These are phyloP conservation scores for Aristolochia fimbriata DNA, from an alignment of 164 flowering plant species.

Conservation along the genomic window DNA sequence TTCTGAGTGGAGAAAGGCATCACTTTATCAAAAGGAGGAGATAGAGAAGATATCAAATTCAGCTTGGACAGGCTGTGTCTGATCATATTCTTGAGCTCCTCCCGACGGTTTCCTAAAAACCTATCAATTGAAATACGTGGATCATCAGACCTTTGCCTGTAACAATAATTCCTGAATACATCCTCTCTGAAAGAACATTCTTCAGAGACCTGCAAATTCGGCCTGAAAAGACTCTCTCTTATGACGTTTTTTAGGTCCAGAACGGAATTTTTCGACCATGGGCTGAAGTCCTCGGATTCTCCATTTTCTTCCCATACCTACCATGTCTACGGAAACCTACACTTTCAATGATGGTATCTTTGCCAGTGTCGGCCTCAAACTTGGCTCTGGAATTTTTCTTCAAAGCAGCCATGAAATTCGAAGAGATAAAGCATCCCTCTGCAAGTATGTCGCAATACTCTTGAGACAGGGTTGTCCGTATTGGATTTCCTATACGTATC, in stretches of 20 bases:
- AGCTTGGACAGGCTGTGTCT: constrained; percentile 35
- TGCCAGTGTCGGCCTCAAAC: constrained; percentile 10
- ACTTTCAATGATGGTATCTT: constrained; percentile 15
- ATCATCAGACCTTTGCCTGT: constrained; percentile 15
- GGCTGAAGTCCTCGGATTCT: constrained; percentile 25
- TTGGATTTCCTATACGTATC: too few species aligned
- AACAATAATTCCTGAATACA: constrained; percentile 9
- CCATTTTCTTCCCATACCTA: constrained; percentile 8
- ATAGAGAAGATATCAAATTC: constrained; percentile 23
- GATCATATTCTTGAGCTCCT: constrained; percentile 34
- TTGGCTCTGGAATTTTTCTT: constrained; percentile 32
- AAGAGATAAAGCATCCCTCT: too few species aligned
- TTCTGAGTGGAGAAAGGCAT: constrained; percentile 10
- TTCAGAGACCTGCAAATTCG: background rate
- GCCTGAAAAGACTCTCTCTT: constrained; percentile 20
- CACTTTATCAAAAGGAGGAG: constrained; percentile 14
- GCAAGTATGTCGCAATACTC: too few species aligned
- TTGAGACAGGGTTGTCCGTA: too few species aligned
- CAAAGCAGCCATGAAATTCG: constrained; percentile 30
- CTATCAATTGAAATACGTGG: constrained; percentile 30
- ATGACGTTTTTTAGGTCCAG: constrained; percentile 48
- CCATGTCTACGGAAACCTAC: constrained; percentile 12
- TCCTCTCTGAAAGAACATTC: background rate
- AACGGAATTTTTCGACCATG: constrained; percentile 26
- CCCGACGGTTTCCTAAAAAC: constrained; percentile 22